Base-by-base conservation (phyloP, 305 asterid genomes). In the Rubia balearica region DNA sequence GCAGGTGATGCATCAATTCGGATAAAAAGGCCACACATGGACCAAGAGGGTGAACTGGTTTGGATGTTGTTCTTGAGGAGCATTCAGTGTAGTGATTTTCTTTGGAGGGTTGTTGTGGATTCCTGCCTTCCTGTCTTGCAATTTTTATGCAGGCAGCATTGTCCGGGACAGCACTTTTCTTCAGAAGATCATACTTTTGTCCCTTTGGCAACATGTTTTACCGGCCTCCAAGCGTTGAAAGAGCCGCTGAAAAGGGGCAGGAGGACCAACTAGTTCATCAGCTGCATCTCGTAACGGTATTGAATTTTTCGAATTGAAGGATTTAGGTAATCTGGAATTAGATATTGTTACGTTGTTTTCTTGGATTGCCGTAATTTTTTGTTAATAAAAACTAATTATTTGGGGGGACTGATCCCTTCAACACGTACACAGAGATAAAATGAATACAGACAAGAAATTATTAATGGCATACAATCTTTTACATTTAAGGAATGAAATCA, bases 51-150 rank as follows among this genome's bases (percentile, higher is more conserved):
- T 79, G 99, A 94, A 78, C 78, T 88, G 83, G 96, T 90, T 75
- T 94, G 71, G 99, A 91, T 75, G 77, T 91, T 76, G 76, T 77
- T 75, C 89, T 94, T 67, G 96, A 91, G 83, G 89, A 87, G 80
- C 88, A 86, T 70, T 91, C 94, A 65, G 89, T 88, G 11, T 78
- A 88, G 86, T 70, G 99, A 97, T 63, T 97, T 91, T 83, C 88
- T 95, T 21, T 94, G 99, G 99, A 86, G 99, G 81, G 77, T 87
- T 6, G 40, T 5, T 6, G 40, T 36, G 40, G 40, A 36, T 36
- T 36, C 40, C 40, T 36, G 40, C 40, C 40, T 36, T 36, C 40
- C 40, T 6, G 6, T 36, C 6, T 36, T 36, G 40, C 40, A 36
- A 36, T 36, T 36, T 4, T 36, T 36, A 36, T 36, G 40, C 40